Conservation (phyloP, 2,329 filamentous ascomycete genomes). For the Colletotrichum simmondsii region DNA sequence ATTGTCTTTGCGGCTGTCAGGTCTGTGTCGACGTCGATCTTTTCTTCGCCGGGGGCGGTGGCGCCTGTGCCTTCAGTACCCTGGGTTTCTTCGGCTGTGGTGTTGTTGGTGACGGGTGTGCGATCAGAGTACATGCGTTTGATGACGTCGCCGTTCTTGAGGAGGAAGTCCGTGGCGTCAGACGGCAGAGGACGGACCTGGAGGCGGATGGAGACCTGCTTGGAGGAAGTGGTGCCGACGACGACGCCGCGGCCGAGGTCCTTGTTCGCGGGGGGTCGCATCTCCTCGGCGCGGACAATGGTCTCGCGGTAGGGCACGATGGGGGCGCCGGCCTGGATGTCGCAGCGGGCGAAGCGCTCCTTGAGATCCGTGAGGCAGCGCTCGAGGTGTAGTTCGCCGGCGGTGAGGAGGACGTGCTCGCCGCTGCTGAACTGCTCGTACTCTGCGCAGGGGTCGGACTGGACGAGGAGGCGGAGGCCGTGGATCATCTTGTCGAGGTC, state of each 20-base stretch:
- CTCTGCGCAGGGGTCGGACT: slow-evolving; percentile 94
- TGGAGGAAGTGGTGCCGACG: slow-evolving; percentile 81
- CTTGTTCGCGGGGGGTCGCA: slow-evolving; percentile 88
- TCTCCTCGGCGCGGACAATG: slow-evolving; percentile 87
- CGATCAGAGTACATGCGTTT: slow-evolving; percentile 82
- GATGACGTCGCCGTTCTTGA: slow-evolving; percentile 82
- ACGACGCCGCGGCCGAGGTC: slow-evolving; percentile 87
- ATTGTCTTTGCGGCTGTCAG: slow-evolving; percentile 69
- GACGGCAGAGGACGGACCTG: slow-evolving; percentile 82
- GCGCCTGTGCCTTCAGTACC: background rate
- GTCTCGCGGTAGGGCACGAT: slow-evolving; percentile 97
- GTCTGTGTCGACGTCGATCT: slow-evolving; percentile 65
- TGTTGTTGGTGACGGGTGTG: slow-evolving; percentile 49
- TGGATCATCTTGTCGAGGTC: slow-evolving; percentile 96
- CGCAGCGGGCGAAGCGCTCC: slow-evolving; percentile 92
- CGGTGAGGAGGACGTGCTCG: slow-evolving; percentile 94
- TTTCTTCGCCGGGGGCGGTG: slow-evolving; percentile 40
- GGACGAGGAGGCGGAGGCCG: slow-evolving; percentile 86
- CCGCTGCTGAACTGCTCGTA: slow-evolving; percentile 94
- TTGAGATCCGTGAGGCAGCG: slow-evolving; percentile 92
- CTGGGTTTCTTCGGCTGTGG: slow-evolving; percentile 40
- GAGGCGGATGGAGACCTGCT: slow-evolving; percentile 82
- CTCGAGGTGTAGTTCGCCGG: slow-evolving; percentile 94
- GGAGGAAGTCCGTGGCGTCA: slow-evolving; percentile 84
- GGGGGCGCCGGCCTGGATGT: slow-evolving; percentile 92